Base-by-base conservation (phyloP, 345 rosid genomes). In the Eucalyptus leucophloia region DNA sequence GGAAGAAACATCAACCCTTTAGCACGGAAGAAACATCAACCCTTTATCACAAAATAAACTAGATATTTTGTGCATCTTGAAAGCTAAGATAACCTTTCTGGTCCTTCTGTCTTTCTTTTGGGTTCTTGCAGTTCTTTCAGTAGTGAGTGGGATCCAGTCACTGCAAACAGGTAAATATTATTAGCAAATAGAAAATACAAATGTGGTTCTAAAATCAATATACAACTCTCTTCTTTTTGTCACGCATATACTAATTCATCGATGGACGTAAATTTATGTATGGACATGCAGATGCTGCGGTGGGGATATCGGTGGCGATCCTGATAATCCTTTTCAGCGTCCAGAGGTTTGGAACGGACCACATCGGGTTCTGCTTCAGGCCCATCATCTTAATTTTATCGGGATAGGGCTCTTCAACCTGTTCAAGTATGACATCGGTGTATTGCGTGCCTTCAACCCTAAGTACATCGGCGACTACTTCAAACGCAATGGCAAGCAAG, bases 321-420 rank as follows among this genome's bases (percentile, higher is more conserved):
- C 90, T 97, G 88, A 60, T 96, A 10, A 1, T 91, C 1, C 91
- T 97, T 13, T 97, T 97, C 89, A 49, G 85, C 47, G 90, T 87
- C 67, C 98, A 97, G 88, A 90, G 95, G 67, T 90, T 94, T 47
- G 99, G 99, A 8, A 96, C 98, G 0, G 98, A 97, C 80, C 96
- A 92, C 91, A 97, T 96, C 2, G 98, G 99, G 17, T 91, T 87
- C 86, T 49, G 93, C 2, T 97, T 97, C 65, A 97, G 98, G 2
- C 98, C 98, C 8, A 90, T 97, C 34, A 88, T 95, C 60, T 72
- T 91, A 80, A 0, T 94, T 9, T 96, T 4, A 82, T 85, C 3
- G 96, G 97, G 28, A 95, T 95, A 18, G 99, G 99, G 2, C 91
- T 95, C 8, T 94, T 90, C 93, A 96, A 96, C 90, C 86, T 97